Evolutionary conservation across 441 rosid genomes (phyloP).

Genomic region (Aleurites moluccanus): DNA sequence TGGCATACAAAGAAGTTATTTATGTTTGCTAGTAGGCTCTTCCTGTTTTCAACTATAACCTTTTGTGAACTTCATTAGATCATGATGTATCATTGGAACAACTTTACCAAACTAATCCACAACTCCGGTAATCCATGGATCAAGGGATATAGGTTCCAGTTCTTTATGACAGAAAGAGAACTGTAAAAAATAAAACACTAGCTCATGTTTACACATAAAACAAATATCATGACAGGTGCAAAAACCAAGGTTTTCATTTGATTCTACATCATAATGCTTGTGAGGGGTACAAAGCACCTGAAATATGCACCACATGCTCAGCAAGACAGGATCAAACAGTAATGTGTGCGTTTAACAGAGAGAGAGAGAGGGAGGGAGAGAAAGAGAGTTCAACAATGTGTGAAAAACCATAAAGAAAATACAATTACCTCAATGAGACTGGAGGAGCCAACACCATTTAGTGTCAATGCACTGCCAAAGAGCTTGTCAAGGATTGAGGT

Average conservation of each 20-base stretch:
- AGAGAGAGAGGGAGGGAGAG: neutral
- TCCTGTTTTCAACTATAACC: neutral
- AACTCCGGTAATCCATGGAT: neutral
- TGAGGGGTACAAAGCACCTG: neutral
- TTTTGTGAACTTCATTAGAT: neutral
- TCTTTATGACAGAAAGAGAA: neutral
- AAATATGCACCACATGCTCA: neutral
- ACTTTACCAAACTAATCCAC: conserved; percentile 6
- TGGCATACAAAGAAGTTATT: neutral
- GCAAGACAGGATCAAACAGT: neutral
- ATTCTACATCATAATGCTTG: neutral
- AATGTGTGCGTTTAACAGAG: neutral
- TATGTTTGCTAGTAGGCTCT: neutral
- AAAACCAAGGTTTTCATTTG: neutral
- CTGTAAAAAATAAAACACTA: neutral
- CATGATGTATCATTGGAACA: neutral
- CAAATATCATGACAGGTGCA: neutral
- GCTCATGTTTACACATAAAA: neutral
- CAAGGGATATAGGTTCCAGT: neutral
- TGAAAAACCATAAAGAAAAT: neutral
- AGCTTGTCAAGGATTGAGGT: conserved; percentile 78
- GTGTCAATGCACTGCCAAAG: conserved; percentile 59
- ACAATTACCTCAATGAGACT: conserved; percentile 53
- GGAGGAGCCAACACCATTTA: conserved; percentile 51
- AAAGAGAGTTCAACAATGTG: neutral